A percentile compares a stretch with the other conserved stretches of the same genome.
Conservation (phyloP, 2,329 filamentous ascomycete species). For the Trematosphaeria pertusa region DNA sequence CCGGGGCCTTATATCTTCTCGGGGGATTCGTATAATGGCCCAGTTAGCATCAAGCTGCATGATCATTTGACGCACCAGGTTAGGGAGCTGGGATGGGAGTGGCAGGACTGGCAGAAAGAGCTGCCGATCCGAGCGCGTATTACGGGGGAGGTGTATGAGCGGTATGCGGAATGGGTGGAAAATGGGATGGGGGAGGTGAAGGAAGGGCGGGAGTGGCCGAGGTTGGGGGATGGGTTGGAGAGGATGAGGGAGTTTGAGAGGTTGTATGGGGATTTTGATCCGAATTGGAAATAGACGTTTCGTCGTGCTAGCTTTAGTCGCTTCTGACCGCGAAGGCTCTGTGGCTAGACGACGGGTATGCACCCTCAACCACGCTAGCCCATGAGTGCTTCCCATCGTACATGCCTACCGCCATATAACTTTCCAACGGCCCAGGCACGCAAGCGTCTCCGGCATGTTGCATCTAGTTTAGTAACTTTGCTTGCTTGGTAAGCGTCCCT, state of each 20-base stretch:
- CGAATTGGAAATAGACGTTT: too few relatives aligned
- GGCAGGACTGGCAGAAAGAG: slow-evolving; percentile 48
- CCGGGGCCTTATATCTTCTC: slow-evolving; percentile 11
- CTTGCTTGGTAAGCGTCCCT: too few relatives aligned
- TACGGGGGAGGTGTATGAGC: slow-evolving; percentile 38
- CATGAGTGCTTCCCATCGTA: too few relatives aligned
- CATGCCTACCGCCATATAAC: too few relatives aligned
- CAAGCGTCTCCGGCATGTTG: too few relatives aligned
- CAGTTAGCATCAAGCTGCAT: slow-evolving; percentile 33
- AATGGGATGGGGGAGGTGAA: slow-evolving; percentile 14
- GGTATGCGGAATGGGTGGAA: slow-evolving; percentile 34
- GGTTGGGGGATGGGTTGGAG: slow-evolving; percentile 53
- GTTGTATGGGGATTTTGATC: slow-evolving; percentile 23
- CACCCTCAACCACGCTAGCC: too few relatives aligned
- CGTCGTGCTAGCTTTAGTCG: too few relatives aligned
- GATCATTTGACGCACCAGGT: slow-evolving; percentile 34
- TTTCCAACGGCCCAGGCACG: too few relatives aligned
- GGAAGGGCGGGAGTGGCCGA: slow-evolving; percentile 36
- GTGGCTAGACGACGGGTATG: too few relatives aligned
- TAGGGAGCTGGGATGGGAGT: slow-evolving; percentile 48
- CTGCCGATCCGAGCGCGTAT: slow-evolving; percentile 27
- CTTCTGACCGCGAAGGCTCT: too few relatives aligned
- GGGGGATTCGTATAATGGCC: slow-evolving; percentile 16
- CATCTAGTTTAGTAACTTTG: too few relatives aligned
- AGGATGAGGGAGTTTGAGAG: slow-evolving; percentile 53